Base-by-base conservation (phyloP, 2,329 filamentous ascomycete species). In the Penicillium olsonii region DNA sequence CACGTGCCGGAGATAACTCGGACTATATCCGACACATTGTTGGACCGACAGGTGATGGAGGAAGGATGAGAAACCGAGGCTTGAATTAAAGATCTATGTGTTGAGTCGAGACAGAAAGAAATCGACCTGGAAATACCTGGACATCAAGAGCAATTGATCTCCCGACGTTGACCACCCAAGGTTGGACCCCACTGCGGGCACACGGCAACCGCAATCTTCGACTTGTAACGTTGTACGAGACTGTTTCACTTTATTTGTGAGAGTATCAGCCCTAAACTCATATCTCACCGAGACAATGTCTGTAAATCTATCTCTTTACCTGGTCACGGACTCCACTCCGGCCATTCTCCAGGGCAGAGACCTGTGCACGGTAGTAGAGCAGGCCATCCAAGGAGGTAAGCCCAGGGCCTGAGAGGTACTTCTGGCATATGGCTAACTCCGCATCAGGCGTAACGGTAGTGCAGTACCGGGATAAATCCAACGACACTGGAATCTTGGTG, bases 301-400 rank as follows among this genome's bases (percentile, higher is more conserved):
- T 17, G 77, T 87, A 39, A 84, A 95, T 72, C 92, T 95, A 69
- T 85, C 87, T 41, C 77, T 96, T 33, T 96, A 96, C 68, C 80
- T 96, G 50, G 92, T 96, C 60, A 96, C 92, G 5, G 92, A 96
- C 78, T 94, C 90, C 42, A 95, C 91, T n/a, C 82, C 87, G 12
- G 84, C 84, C 27, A 90, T 96, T 59, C 84, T 96, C 37, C 88
- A 88, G 46, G 74, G 79, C 55, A 82, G 81, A 60, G 80, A 90
- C 67, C 78, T 96, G 31, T 81, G 83, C 52, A 61, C 81, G 9
- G 85, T 96, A 1, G 91, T 96, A 45, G 84, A 87, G 63, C 80
- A 83, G 38, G 87, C 91, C 17, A 71, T 95, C 42, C 76, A 82
- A 67, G 91, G 90, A 69, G 90, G 90, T 76, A 65, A 56, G 71